Percentiles rank a stretch among this genome's conserved stretches.
phyloP scores from a whole-genome alignment of 768 basidiomycete species.

The Pleurotus ostreatus region DNA sequence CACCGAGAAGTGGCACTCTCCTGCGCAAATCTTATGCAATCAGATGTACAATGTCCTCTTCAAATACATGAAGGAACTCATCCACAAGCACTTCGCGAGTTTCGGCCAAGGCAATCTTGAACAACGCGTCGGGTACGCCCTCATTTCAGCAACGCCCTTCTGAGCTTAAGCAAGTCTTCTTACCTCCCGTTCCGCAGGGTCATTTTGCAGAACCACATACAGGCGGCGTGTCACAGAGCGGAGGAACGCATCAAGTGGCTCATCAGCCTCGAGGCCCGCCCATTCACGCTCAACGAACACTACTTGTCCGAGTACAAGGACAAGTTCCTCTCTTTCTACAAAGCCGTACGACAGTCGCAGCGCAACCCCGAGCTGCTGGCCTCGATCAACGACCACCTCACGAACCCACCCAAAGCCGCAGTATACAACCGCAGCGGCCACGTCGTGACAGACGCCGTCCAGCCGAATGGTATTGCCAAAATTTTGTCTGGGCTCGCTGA shows the following conservation, averaged over 20 bases:
- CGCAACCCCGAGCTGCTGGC: conserved; percentile 19
- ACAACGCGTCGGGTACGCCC: conserved; percentile 37
- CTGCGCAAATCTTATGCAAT: conserved; percentile 42
- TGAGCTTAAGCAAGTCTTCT: not conserved
- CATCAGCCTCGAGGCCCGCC: conserved; percentile 41
- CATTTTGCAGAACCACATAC: conserved; percentile 48
- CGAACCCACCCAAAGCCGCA: not conserved
- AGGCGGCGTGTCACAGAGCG: conserved; percentile 33
- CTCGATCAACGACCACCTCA: conserved; percentile 20
- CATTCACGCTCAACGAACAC: conserved; percentile 49
- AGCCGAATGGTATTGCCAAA: conserved; percentile 23
- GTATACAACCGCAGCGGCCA: not conserved
- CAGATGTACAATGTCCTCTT: conserved; percentile 31
- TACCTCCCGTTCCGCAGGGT: conserved; percentile 27
- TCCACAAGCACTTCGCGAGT: conserved; percentile 43
- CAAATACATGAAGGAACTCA: conserved; percentile 36
- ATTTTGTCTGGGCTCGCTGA: conserved; percentile 31
- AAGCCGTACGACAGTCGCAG: conserved; percentile 31
- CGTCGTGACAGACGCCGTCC: not conserved
- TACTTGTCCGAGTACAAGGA: conserved; percentile 42
- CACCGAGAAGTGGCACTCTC: conserved; percentile 44
- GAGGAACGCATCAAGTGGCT: conserved; percentile 44
- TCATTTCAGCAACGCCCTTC: too few relatives aligned
- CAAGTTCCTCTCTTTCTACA: conserved; percentile 49
- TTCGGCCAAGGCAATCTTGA: conserved; percentile 52